phyloP scores from a whole-genome alignment of 2,329 filamentous ascomycete species.

The Clonostachys chloroleuca region DNA sequence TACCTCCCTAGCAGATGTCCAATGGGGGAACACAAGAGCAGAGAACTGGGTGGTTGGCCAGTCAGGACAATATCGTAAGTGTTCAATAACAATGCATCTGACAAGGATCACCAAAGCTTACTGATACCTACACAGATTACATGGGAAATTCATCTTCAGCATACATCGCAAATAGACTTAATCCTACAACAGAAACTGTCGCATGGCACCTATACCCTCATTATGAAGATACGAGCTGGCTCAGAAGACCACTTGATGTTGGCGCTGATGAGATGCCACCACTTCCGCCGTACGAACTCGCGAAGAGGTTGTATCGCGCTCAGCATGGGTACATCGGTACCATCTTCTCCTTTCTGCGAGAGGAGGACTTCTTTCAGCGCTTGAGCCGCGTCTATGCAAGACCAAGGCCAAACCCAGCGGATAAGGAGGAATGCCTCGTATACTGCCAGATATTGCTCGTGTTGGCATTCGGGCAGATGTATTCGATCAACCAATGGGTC shows the following conservation, averaged over 20 bases:
- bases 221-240: constrained; percentile 1
- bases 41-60: neutral
- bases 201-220: constrained; percentile 3
- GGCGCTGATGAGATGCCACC: neutral
- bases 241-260: neutral
- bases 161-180: constrained; percentile 2
- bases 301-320: neutral
- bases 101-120: neutral
- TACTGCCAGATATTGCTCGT: constrained; percentile 48
- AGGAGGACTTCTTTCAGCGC: neutral
- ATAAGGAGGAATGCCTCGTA: constrained; percentile 39
- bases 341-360: neutral
- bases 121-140: neutral
- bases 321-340: neutral
- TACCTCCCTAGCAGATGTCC: neutral
- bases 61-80: neutral
- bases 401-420: constrained; percentile 27
- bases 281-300: neutral
- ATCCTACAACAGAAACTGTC: constrained; percentile 2
- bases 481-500: constrained; percentile 52
- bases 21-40: neutral
- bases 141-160: constrained; percentile 2
- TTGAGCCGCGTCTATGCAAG: constrained; percentile 28
- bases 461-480: constrained; percentile 50
- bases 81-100: neutral